Evolutionary conservation across 345 rosid genomes (phyloP).

Genomic region (Trapa incisa): DNA sequence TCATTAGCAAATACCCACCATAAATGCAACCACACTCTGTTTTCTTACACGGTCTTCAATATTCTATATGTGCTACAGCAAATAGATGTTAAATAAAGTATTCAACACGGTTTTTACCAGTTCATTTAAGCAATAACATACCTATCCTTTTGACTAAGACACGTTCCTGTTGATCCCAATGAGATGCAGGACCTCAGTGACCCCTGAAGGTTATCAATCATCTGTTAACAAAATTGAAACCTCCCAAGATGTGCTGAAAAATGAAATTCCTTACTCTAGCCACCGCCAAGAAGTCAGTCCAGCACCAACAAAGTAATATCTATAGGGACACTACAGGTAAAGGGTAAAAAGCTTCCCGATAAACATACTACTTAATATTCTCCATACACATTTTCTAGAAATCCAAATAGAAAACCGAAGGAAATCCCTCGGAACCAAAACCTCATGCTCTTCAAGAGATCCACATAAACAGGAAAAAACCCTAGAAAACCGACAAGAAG

Average conservation of each 20-base stretch:
- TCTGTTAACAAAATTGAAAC: neutral
- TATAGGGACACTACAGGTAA: neutral
- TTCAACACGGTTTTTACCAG: neutral
- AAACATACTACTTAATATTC: neutral
- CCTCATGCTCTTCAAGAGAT: neutral
- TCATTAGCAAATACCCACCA: neutral
- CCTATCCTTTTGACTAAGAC: neutral
- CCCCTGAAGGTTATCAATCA: neutral
- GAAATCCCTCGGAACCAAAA: neutral
- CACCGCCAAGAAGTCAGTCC: neutral
- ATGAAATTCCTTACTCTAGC: neutral
- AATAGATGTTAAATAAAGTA: neutral
- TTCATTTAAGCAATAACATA: neutral
- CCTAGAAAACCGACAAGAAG: conserved; percentile 4
- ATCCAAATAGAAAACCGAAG: neutral
- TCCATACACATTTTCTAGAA: neutral
- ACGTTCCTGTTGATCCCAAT: neutral
- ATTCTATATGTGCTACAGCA: neutral
- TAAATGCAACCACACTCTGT: neutral
- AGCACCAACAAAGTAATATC: neutral
- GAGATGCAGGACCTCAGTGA: neutral
- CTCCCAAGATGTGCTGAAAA: neutral
- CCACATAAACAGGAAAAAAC: neutral
- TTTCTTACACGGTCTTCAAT: neutral
- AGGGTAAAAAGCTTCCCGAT: neutral